Evolutionary conservation across 164 flowering plant species (phyloP), one percentile per base, ranked within the genome.

Genomic region (Chimonanthus salicifolius): DNA sequence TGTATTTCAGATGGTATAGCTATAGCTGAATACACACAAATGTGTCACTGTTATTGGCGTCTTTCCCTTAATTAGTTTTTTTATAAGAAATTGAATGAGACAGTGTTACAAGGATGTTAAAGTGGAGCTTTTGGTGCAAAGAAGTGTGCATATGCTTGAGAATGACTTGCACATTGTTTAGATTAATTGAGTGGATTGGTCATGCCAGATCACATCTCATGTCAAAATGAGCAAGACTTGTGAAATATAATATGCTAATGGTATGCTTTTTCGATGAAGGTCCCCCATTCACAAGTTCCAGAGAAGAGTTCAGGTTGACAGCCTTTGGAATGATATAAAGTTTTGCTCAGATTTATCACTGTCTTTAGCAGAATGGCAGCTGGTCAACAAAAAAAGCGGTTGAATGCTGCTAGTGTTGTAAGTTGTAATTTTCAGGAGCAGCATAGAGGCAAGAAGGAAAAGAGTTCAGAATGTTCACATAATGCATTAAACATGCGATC

Each of bases 331-430:
- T 62, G 68, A 66, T 20, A 48, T 63, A 62, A 71, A 47, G 63
- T 33, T 44, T 20, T 46, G 62, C 43, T 46, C 51, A 11, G 8
- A 16, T 46, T 45, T 13, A 45, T 78, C 72, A 67, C 72, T 13
- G 46, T 70, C 62, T 58, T 54, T 64, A 78, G 62, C 62, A 71
- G 21, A 74, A 93, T 91, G 96, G 92, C 85, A 6, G 88, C 94
- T 81, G 91, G 87, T 84, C 94, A 90, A 73, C 82, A 84, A 68
- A 90, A 87, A 79, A 91, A 81, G 70, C 86, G 88, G 67, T 66
- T 80, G 74, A 88, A 81, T 83, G 81, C 82, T 80, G 79, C 85
- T 60, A 84, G 77, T 64, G 9, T 81, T 71, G 71, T 69, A 11
- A 85, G 80, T 48, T 85, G 81, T 75, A 82, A 79, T 83, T 83